These are phyloP conservation scores for Fusarium cyanostomum DNA, from an alignment of 2,329 filamentous ascomycete genomes.

Conservation along the genomic window DNA sequence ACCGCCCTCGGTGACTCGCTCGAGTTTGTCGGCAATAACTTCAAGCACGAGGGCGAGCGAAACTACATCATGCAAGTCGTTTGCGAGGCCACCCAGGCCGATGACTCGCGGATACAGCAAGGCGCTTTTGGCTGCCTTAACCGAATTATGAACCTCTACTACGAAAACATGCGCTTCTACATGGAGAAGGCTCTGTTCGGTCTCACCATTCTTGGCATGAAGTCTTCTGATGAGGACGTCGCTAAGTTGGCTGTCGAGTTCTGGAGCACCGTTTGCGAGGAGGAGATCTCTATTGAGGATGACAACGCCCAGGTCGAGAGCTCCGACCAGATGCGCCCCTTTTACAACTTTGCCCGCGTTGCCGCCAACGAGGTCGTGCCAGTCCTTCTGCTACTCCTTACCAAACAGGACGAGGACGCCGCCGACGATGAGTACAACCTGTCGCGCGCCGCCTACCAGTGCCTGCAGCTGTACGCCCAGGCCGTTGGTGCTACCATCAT, in stretches of 20 bases:
- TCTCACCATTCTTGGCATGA: constrained; percentile 97
- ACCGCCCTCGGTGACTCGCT: constrained; percentile 94
- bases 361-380: constrained; percentile 95
- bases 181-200: constrained; percentile 99
- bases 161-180: constrained; percentile 99
- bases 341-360: constrained; percentile 95
- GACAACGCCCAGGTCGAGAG: constrained; percentile 84
- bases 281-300: constrained; percentile 97
- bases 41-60: constrained; percentile 97
- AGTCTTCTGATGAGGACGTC: constrained; percentile 96
- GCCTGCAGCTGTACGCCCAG: constrained; percentile 93
- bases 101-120: constrained; percentile 91
- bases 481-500: constrained; percentile 88
- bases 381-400: constrained; percentile 86
- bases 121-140: constrained; percentile 97
- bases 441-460: constrained; percentile 94
- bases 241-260: constrained; percentile 98
- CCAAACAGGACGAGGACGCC: constrained; percentile 98
- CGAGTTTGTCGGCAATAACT: constrained; percentile 97
- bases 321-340: constrained; percentile 84
- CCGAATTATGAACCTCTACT: constrained; percentile 98
- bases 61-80: constrained; percentile 99
- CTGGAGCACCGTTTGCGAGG: constrained; percentile 99
- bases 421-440: constrained; percentile 98
- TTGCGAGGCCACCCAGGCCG: constrained; percentile 96